Base-by-base conservation (phyloP, 257 asterid genomes). In the Ilex asprella region DNA sequence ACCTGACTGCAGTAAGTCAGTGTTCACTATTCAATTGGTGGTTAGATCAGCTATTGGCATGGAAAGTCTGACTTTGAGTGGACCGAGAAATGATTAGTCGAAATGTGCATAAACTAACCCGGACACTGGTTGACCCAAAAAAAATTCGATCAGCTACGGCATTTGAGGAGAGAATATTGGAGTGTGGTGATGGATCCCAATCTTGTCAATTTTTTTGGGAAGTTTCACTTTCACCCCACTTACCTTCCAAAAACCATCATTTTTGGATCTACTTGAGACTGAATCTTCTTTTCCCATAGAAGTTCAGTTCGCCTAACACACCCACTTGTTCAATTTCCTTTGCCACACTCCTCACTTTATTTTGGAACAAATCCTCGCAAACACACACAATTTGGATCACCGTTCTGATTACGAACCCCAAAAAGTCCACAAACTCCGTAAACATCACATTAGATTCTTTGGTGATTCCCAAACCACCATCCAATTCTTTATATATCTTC, bases 291-390 rank as follows among this genome's bases (percentile, higher is more conserved):
- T 41, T 64, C 60, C 46, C 83, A 78, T 1, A 31, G 59, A 27
- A 74, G 61, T 30, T 59, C 47, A 59, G 61, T 67, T 29, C 47
- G 2, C 29, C 80, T 70, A 11, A 56, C 58, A 43, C 80, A 75
- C 39, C 76, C 80, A 46, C 68, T 59, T 8, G 69, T 75, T 70
- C 80, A 75, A 61, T 70, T 70, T 56, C 80, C 70, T 55, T 21
- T 58, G 14, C 47, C 55, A 76, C 80, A 75, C 55, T 62, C 74
- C 13, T 62, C 35, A 2, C 39, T 0, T 47, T 67, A 51, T 14
- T 7, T 52, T 7, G 80, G 76, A 51, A 62, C 53, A 51, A 66
- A 67, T 56, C 76, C 80, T 67, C 51, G 61, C 11, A 75, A 63
- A 46, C 76, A 70, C 60, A 43, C 55, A 61, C 76, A 75, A 58